Evolutionary conservation across 306 rosid species (phyloP).

Genomic region (Trifolium pratense): DNA sequence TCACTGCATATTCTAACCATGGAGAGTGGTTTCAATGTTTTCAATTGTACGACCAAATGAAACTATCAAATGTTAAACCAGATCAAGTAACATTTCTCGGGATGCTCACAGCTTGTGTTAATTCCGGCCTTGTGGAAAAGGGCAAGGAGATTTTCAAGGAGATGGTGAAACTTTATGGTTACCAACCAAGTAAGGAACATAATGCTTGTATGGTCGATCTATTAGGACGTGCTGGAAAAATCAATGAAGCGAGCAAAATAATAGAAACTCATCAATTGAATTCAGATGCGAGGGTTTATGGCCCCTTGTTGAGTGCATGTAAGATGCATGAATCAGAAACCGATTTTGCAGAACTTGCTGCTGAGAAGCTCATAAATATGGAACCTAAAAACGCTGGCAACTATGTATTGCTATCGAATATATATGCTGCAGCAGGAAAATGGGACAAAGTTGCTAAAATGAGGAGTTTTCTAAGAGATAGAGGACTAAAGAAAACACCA

Average conservation of each 20-base stretch:
- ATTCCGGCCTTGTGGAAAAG: constrained; percentile 67
- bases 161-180: constrained; percentile 62
- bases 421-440: constrained; percentile 82
- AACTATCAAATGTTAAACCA: constrained; percentile 53
- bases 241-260: constrained; percentile 63
- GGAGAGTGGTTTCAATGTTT: constrained; percentile 68
- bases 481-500: constrained; percentile 71
- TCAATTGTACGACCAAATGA: constrained; percentile 63
- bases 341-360: constrained; percentile 67
- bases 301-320: constrained; percentile 77
- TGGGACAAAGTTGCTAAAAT: constrained; percentile 77
- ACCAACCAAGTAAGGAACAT: constrained; percentile 72
- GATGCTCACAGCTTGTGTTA: constrained; percentile 71
- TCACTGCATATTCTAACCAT: constrained; percentile 70
- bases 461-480: constrained; percentile 70
- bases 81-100: constrained; percentile 76
- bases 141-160: constrained; percentile 66
- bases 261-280: constrained; percentile 60
- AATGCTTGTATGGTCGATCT: constrained; percentile 80
- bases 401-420: constrained; percentile 73
- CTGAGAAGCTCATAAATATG: constrained; percentile 69
- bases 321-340: constrained; percentile 60
- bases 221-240: constrained; percentile 72
- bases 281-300: constrained; percentile 77
- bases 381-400: constrained; percentile 84